These are phyloP conservation scores for Caloboletus inedulis DNA, from an alignment of 1,284 basidiomycete genomes.

Conservation along the genomic window DNA sequence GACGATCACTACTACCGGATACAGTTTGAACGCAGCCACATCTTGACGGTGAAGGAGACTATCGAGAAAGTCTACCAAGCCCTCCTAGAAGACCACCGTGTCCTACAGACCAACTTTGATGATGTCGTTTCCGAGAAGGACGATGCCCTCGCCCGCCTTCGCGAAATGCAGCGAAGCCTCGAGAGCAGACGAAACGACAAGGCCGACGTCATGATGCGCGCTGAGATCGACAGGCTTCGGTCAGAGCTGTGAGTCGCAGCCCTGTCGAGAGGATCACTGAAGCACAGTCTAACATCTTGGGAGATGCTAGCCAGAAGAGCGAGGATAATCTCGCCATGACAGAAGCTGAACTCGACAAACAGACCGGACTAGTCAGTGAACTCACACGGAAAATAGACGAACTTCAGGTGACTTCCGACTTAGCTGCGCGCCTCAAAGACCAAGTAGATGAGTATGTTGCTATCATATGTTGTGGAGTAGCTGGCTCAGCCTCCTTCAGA, in stretches of 20 bases:
- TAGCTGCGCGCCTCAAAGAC: slow-evolving; percentile 81
- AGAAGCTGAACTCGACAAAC: slow-evolving; percentile 79
- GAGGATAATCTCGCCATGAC: slow-evolving; percentile 82
- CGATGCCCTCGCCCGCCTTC: slow-evolving; percentile 57
- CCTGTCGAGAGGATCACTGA: slow-evolving; percentile 1
- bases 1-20: slow-evolving; percentile 84
- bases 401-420: slow-evolving; percentile 73
- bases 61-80: slow-evolving; percentile 74
- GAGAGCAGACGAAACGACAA: slow-evolving; percentile 64
- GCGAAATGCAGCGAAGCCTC: slow-evolving; percentile 54
- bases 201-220: slow-evolving; percentile 64
- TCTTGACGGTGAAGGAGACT: slow-evolving; percentile 75
- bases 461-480: not conserved
- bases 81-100: slow-evolving; percentile 75
- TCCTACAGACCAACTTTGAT: slow-evolving; percentile 67
- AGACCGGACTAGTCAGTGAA: slow-evolving; percentile 64
- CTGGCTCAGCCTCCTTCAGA: slow-evolving; percentile 38
- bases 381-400: slow-evolving; percentile 80
- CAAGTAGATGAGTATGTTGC: slow-evolving; percentile 82
- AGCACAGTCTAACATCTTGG: slow-evolving; percentile 31
- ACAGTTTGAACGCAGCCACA: slow-evolving; percentile 73
- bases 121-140: slow-evolving; percentile 71
- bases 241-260: slow-evolving; percentile 67
- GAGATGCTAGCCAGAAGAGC: slow-evolving; percentile 72
- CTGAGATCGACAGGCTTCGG: slow-evolving; percentile 77